Evolutionary conservation across 1,284 basidiomycete species (phyloP).

Genomic region (Caloboletus inedulis): DNA sequence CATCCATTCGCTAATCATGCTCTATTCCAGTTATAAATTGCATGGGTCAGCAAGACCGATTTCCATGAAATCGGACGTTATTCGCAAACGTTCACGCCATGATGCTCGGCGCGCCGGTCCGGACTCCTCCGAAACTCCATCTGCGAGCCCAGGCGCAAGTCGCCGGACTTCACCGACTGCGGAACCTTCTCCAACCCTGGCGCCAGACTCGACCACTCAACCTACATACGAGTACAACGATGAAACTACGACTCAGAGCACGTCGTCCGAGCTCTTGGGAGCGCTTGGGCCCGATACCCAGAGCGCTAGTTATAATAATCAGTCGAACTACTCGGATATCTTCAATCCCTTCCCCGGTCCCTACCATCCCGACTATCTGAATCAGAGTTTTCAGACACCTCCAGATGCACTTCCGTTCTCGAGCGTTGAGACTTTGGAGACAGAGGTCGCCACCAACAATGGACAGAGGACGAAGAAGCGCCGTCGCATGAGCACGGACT

Average conservation of each 20-base stretch:
- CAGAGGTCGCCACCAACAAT: slow-evolving; percentile 25
- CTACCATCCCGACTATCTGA: slow-evolving; percentile 66
- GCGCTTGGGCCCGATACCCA: slow-evolving; percentile 51
- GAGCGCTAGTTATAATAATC: slow-evolving; percentile 32
- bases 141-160: slow-evolving; percentile 67
- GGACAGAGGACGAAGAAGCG: slow-evolving; percentile 53
- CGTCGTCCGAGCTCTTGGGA: slow-evolving; percentile 59
- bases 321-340: slow-evolving; percentile 25
- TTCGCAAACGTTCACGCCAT: slow-evolving; percentile 76
- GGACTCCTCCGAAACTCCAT: slow-evolving; percentile 41
- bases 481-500: slow-evolving; percentile 69
- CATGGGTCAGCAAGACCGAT: slow-evolving; percentile 79
- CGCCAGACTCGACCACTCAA: slow-evolving; percentile 61
- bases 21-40: slow-evolving; percentile 60
- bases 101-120: slow-evolving; percentile 57
- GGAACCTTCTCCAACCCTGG: slow-evolving; percentile 60
- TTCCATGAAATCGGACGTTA: slow-evolving; percentile 83
- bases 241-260: slow-evolving; percentile 40
- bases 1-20: slow-evolving; percentile 8
- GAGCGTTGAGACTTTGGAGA: slow-evolving; percentile 41
- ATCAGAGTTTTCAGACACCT: slow-evolving; percentile 44
- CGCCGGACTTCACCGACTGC: slow-evolving; percentile 65
- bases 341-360: slow-evolving; percentile 57
- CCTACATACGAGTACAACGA: slow-evolving; percentile 42
- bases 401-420: slow-evolving; percentile 51